phyloP scores from a whole-genome alignment of 2,329 filamentous ascomycete genomes.

The Cercospora sp. region DNA sequence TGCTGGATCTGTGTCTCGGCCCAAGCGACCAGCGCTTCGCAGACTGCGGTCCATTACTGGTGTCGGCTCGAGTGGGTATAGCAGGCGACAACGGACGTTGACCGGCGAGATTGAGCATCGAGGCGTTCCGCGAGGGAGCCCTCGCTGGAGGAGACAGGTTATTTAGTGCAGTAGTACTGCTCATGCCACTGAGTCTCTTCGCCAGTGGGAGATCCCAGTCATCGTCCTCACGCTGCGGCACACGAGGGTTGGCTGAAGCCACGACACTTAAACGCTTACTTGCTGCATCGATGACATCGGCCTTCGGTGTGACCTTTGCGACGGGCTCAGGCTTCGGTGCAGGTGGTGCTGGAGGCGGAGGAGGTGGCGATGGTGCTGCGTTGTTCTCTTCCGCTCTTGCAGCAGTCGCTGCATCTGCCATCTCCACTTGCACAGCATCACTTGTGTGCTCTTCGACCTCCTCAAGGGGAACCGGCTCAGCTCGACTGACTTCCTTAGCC shows the following conservation, averaged over 20 bases:
- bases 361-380: conserved; percentile 25
- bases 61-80: not conserved
- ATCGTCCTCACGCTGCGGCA: conserved; percentile 19
- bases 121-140: conserved; percentile 14
- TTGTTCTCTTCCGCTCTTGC: conserved; percentile 30
- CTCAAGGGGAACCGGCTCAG: conserved; percentile 61
- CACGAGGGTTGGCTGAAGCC: conserved; percentile 14
- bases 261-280: conserved; percentile 9
- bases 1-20: conserved; percentile 26
- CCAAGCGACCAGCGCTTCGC: conserved; percentile 20
- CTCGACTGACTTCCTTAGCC: conserved; percentile 82
- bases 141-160: not conserved
- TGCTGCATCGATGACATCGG: not conserved
- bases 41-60: conserved; percentile 2
- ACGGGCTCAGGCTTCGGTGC: conserved; percentile 6
- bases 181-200: conserved; percentile 17
- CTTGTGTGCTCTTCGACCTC: conserved; percentile 41
- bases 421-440: conserved; percentile 43
- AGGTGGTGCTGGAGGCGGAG: conserved; percentile 18
- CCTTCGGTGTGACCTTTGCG: conserved; percentile 1
- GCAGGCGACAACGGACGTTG: not conserved
- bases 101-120: not conserved
- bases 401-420: conserved; percentile 51
- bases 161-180: conserved; percentile 23
- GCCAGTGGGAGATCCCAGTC: conserved; percentile 28